A percentile compares a stretch with the other conserved stretches of the same genome.
phyloP scores from a whole-genome alignment of 1,139 yeast genomes.

The Taiozyma sp. region DNA sequence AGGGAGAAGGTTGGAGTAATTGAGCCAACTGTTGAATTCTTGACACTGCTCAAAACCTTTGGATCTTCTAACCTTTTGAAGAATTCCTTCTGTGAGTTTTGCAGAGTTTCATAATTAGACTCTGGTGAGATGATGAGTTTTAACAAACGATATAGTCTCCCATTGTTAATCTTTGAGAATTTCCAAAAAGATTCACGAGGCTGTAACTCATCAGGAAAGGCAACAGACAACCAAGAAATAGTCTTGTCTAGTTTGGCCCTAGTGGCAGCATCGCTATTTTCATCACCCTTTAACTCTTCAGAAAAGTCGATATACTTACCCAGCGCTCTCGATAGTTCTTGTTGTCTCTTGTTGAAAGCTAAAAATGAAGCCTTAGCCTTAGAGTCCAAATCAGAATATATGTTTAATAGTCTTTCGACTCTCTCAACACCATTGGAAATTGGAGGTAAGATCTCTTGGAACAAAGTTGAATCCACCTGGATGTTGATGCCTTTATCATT shows the following conservation, averaged over 20 bases:
- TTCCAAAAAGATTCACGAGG: constrained; percentile 44
- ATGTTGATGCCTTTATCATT: constrained; percentile 66
- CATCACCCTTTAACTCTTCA: constrained; percentile 33
- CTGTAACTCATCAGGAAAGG: constrained; percentile 49
- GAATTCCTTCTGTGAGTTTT: constrained; percentile 58
- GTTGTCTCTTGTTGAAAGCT: constrained; percentile 67
- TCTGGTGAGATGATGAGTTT: constrained; percentile 49
- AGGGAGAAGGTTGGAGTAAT: constrained; percentile 48
- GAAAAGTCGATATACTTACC: constrained; percentile 29
- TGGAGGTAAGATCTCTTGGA: constrained; percentile 58
- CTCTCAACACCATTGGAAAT: constrained; percentile 42
- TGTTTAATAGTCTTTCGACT: constrained; percentile 45
- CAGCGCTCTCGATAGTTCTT: constrained; percentile 41
- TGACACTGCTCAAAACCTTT: constrained; percentile 39
- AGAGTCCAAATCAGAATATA: constrained; percentile 45
- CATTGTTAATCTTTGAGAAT: constrained; percentile 48
- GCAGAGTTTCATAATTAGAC: constrained; percentile 54
- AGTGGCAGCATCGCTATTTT: constrained; percentile 23
- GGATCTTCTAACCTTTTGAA: constrained; percentile 47
- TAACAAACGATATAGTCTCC: constrained; percentile 52
- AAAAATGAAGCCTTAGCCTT: constrained; percentile 59
- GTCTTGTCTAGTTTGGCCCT: constrained; percentile 45
- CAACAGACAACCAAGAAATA: constrained; percentile 56
- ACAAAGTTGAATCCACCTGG: constrained; percentile 56
- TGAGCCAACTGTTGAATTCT: constrained; percentile 37